A percentile compares a stretch with the other conserved stretches of the same genome.
Evolutionary conservation across 2,329 filamentous ascomycete genomes (phyloP).

Genomic region (Colletotrichum sojae): DNA sequence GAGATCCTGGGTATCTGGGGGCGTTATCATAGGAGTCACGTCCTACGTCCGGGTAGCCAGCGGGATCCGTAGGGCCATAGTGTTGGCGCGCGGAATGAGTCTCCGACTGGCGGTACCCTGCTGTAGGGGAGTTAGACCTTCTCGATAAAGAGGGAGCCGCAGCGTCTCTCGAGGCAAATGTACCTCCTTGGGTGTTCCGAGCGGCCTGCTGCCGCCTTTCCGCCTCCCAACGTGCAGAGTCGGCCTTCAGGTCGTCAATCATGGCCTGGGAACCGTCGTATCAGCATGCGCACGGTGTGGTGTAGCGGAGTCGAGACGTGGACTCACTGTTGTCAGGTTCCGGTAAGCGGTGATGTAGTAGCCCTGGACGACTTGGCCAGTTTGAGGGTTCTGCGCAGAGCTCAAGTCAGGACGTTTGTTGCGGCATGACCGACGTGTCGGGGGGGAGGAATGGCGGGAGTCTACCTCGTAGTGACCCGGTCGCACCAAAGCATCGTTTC

Average conservation of each 20-base stretch:
- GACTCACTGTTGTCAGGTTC: constrained; percentile 81
- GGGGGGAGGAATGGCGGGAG: constrained; percentile 31
- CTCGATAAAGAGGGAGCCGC: constrained; percentile 60
- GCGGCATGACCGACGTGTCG: not conserved
- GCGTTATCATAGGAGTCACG: constrained; percentile 59
- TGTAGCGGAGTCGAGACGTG: not conserved
- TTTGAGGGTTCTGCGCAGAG: constrained; percentile 64
- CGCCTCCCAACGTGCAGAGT: constrained; percentile 73
- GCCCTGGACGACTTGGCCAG: constrained; percentile 74
- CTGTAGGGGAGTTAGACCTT: constrained; percentile 73
- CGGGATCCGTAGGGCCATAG: constrained; percentile 56
- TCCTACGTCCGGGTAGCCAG: constrained; percentile 49
- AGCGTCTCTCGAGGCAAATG: constrained; percentile 66
- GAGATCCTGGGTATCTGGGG: constrained; percentile 66
- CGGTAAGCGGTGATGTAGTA: constrained; percentile 86
- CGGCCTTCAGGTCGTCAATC: constrained; percentile 74
- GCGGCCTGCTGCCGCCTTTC: constrained; percentile 70
- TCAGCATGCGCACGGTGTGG: constrained; percentile 3
- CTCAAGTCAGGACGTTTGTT: constrained; percentile 14
- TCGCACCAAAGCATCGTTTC: constrained; percentile 85
- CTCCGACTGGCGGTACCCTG: constrained; percentile 70
- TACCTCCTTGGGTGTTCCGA: constrained; percentile 71
- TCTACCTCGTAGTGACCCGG: constrained; percentile 81
- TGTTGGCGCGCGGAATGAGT: constrained; percentile 62
- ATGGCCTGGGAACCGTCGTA: constrained; percentile 63